Base-by-base conservation (phyloP, 257 asterid species). In the Capsicum chinense region DNA sequence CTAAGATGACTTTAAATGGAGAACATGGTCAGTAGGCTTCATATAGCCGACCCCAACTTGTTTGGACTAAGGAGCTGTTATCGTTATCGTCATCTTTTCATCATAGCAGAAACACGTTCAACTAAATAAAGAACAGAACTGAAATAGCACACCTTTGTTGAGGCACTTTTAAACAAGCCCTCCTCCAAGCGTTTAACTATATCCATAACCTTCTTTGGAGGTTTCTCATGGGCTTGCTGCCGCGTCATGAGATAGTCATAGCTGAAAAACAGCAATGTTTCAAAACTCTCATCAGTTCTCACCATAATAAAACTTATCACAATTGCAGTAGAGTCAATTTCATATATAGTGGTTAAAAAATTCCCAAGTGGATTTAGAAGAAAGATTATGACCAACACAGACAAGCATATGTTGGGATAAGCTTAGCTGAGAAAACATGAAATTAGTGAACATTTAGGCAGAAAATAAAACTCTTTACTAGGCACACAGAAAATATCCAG, bases 121-220 rank as follows among this genome's bases (percentile, higher is more conserved):
- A 16, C 14, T 54, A 78, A 26, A 78, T 78, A 78, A 78, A 76
- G 70, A 83, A 44, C 47, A 39, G 17, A 66, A 21, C 26, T 37
- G 70, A 81, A 74, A 64, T 12, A 74, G 83, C 88, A 85, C 85
- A 95, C 99, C 98, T 90, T 92, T 89, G 98, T 83, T 2, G 90
- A 79, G 79, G 99, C 98, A 93, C 88, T 89, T 92, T 91, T 94
- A 91, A 91, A 89, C 83, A 95, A 87, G 83, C 91, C 95, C 88
- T 90, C 98, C 84, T 95, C 99, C 79, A 95, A 86, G 76, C 98
- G 97, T 90, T 78, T 89, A 83, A 91, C 98, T 87, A 95, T 84
- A 83, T 94, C 98, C 2, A 87, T 6, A 85, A 94, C 84, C 90
- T 81, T 94, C 93, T 83, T 90, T 56, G 74, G 79, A 56, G 98